Conservation (phyloP, 2,329 filamentous ascomycete species). For the Daldinia sp. region DNA sequence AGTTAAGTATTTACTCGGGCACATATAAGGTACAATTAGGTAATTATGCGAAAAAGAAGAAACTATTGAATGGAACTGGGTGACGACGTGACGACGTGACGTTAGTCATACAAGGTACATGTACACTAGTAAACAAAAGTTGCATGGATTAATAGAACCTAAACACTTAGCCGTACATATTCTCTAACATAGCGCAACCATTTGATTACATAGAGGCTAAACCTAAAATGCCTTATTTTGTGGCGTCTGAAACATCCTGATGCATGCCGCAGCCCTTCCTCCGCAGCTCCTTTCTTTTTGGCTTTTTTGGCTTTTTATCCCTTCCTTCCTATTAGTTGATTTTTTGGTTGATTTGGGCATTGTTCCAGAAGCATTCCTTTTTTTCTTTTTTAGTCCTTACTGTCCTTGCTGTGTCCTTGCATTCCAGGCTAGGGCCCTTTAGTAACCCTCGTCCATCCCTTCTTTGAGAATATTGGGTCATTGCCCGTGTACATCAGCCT, state of each 20-base stretch:
- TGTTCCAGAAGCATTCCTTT: constrained; percentile 48
- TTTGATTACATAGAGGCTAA: constrained; percentile 22
- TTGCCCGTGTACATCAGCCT: constrained; percentile 24
- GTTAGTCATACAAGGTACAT: not conserved
- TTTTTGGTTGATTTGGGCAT: constrained; percentile 41
- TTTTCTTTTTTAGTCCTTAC: constrained; percentile 15
- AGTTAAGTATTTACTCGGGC: too few relatives aligned
- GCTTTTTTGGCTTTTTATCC: constrained; percentile 22
- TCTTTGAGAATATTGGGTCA: constrained; percentile 19
- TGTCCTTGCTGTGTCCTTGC: constrained; percentile 14
- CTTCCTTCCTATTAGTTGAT: constrained; percentile 39
- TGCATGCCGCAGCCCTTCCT: constrained; percentile 48
- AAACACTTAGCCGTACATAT: constrained; percentile 42
- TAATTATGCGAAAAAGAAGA: not conserved
- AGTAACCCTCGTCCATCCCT: constrained; percentile 25
- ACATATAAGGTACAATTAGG: constrained; percentile 3
- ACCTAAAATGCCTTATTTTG: constrained; percentile 34
- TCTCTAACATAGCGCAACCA: constrained; percentile 39
- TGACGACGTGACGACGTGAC: not conserved
- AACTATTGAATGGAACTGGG: not conserved
- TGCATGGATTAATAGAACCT: constrained; percentile 22
- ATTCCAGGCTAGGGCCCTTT: constrained; percentile 21
- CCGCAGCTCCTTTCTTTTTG: constrained; percentile 40
- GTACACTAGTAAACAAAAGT: not conserved
- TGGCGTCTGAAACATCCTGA: constrained; percentile 56